These are phyloP conservation scores for Pistacia vera DNA, from an alignment of 345 rosid genomes.

Conservation along the genomic window DNA sequence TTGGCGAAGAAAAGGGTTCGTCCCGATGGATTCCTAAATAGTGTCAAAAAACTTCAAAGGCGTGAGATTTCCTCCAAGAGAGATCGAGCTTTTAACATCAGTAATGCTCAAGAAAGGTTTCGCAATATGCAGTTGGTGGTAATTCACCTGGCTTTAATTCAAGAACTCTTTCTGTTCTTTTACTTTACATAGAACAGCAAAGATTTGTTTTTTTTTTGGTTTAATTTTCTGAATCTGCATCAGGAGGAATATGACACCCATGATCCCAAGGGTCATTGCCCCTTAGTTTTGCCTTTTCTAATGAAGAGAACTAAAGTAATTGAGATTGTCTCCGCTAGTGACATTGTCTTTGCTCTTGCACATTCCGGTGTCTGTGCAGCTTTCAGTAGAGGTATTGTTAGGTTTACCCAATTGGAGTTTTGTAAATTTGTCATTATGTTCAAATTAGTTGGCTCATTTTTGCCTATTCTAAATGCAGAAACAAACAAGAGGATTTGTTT, in stretches of 20 bases:
- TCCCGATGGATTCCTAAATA: conserved; percentile 65
- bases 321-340: conserved; percentile 95
- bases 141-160: neutral
- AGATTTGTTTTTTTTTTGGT: neutral
- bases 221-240: neutral
- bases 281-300: conserved; percentile 81
- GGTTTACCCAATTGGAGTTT: neutral
- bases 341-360: conserved; percentile 93
- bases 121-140: conserved; percentile 75
- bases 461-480: conserved; percentile 46
- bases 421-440: neutral
- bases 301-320: conserved; percentile 90
- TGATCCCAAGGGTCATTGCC: conserved; percentile 84
- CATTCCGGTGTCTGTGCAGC: conserved; percentile 95
- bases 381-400: conserved; percentile 76
- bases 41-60: conserved; percentile 72
- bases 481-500: conserved; percentile 84
- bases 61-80: conserved; percentile 70
- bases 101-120: conserved; percentile 66
- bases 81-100: conserved; percentile 61
- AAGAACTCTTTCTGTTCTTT: neutral
- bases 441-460: neutral
- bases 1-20: conserved; percentile 65
- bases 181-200: neutral
- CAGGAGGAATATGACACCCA: conserved; percentile 98